Percentiles rank a stretch among this genome's conserved stretches.
phyloP scores from a whole-genome alignment of 768 basidiomycete genomes.

The Boletus vinaceobasis region DNA sequence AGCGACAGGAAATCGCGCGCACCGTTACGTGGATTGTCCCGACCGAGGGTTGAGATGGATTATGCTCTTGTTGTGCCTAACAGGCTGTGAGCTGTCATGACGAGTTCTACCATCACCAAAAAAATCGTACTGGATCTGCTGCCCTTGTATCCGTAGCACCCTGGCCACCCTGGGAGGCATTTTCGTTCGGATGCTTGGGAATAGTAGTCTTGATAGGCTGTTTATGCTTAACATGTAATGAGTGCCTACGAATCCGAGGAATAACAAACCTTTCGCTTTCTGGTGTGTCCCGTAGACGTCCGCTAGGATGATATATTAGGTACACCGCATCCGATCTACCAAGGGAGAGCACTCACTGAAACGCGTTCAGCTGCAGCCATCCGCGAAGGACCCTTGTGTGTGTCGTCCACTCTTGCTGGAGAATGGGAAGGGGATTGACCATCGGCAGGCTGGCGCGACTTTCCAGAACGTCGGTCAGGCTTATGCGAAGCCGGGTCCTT shows the following conservation, averaged over 20 bases:
- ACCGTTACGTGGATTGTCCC: neutral
- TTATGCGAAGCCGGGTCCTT: too few species aligned
- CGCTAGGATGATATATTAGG: neutral
- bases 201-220: neutral
- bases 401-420: neutral
- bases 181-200: neutral
- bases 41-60: neutral
- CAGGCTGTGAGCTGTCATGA: neutral
- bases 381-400: neutral
- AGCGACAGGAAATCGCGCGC: neutral
- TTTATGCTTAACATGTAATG: neutral
- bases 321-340: too few species aligned
- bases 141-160: neutral
- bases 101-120: neutral
- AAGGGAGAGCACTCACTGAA: neutral
- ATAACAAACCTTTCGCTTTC: neutral
- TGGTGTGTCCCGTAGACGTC: accelerated
- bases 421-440: neutral
- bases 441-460: neutral
- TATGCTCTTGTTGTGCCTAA: neutral
- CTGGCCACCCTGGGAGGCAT: neutral
- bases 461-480: neutral
- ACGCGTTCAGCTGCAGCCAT: neutral
- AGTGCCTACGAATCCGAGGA: neutral
- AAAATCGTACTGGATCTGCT: neutral